Evolutionary conservation across 345 rosid species (phyloP).

Genomic region (Bruguiera parviflora): DNA sequence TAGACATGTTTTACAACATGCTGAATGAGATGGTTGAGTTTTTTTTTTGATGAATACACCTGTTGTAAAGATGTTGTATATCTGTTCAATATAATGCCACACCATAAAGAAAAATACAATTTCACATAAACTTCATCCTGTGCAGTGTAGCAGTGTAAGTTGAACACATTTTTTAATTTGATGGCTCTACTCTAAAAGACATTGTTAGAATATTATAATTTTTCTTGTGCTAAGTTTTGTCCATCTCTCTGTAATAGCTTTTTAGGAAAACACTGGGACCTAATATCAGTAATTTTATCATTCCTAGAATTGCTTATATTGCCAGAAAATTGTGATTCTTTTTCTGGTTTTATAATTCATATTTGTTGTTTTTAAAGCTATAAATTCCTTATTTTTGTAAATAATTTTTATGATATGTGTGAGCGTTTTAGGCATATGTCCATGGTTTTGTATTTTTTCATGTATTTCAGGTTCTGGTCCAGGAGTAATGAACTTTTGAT

Average conservation of each 20-base stretch:
- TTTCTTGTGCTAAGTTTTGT: too few relatives aligned
- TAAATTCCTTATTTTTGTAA: background rate
- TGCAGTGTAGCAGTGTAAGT: background rate
- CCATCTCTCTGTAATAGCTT: too few relatives aligned
- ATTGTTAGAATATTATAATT: too few relatives aligned
- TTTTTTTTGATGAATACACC: too few relatives aligned
- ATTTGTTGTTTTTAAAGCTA: background rate
- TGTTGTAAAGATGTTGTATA: too few relatives aligned
- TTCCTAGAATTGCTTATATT: too few relatives aligned
- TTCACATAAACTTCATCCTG: background rate
- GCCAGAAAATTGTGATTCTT: background rate
- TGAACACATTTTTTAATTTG: background rate
- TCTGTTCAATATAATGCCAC: too few relatives aligned
- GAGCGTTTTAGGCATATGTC: background rate
- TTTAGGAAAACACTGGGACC: too few relatives aligned
- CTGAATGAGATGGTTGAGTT: too few relatives aligned
- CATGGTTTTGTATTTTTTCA: background rate
- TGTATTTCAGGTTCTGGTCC: background rate
- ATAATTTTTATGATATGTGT: background rate
- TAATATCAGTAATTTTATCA: too few relatives aligned
- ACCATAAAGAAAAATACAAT: too few relatives aligned
- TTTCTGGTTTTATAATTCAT: background rate
- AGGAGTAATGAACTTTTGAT: conserved; percentile 2
- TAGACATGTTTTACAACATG: too few relatives aligned
- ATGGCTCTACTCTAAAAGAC: background rate